These are phyloP conservation scores for Auricularia heimuer DNA, from an alignment of 768 basidiomycete genomes.

Conservation along the genomic window DNA sequence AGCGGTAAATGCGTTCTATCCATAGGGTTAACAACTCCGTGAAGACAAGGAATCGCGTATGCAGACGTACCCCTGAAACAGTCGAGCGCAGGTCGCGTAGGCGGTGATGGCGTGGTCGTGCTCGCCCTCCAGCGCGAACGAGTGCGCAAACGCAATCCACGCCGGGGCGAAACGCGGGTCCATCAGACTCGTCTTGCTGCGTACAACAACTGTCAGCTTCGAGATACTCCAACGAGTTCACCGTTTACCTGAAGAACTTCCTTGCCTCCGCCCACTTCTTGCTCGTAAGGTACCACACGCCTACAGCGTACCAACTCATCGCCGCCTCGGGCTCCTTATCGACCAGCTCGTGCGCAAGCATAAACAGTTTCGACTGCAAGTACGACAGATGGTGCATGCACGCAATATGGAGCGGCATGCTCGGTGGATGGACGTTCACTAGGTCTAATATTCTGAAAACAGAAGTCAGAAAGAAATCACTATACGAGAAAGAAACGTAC, in stretches of 20 bases:
- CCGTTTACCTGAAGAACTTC: conserved; percentile 78
- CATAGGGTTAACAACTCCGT: no score
- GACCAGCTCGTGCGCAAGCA: conserved; percentile 93
- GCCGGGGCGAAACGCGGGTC: conserved; percentile 93
- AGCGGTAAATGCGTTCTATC: conserved; percentile 87
- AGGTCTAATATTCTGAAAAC: conserved; percentile 68
- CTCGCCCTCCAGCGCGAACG: conserved; percentile 93
- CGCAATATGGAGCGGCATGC: conserved; percentile 90
- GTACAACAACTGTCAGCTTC: conserved; percentile 8
- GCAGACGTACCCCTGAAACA: conserved; percentile 79
- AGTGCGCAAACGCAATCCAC: conserved; percentile 97
- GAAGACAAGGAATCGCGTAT: not conserved
- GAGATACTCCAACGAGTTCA: no score
- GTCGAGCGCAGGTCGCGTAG: conserved; percentile 90
- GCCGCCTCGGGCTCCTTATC: conserved; percentile 89
- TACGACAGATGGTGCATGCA: conserved; percentile 96
- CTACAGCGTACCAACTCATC: conserved; percentile 97
- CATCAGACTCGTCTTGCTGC: conserved; percentile 91
- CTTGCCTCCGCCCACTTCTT: conserved; percentile 85
- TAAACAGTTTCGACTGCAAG: conserved; percentile 86
- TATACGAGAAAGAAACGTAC: conserved; percentile 27
- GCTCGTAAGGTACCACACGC: conserved; percentile 87
- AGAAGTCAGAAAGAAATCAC: not conserved
- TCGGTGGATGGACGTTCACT: conserved; percentile 77
- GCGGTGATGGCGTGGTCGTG: conserved; percentile 98